These are phyloP conservation scores for Xylaria grammica DNA, from an alignment of 495 filamentous ascomycete species.

Conservation along the genomic window DNA sequence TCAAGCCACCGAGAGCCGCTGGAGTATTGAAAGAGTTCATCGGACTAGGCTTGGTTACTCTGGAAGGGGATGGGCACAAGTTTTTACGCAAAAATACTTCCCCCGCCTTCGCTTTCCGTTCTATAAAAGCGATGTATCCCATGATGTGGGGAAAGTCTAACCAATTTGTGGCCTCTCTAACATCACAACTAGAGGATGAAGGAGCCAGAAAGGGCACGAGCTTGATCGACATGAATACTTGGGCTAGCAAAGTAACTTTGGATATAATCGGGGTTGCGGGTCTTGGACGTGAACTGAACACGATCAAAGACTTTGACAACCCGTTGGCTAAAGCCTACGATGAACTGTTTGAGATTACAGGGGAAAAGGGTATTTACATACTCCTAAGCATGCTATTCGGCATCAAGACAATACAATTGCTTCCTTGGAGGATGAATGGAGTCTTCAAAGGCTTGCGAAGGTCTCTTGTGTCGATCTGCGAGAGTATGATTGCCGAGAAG, in stretches of 20 bases:
- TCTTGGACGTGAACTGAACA: constrained; percentile 71
- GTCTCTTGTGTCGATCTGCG: constrained; percentile 61
- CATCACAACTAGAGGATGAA: constrained; percentile 18
- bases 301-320: constrained; percentile 61
- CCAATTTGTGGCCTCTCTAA: constrained; percentile 36
- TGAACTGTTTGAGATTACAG: constrained; percentile 48
- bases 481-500: constrained; percentile 64
- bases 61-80: constrained; percentile 78
- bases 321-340: constrained; percentile 66
- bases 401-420: constrained; percentile 44
- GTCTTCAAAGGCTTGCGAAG: constrained; percentile 54
- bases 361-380: constrained; percentile 40
- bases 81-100: constrained; percentile 71
- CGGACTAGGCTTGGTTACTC: constrained; percentile 70
- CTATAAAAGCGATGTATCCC: constrained; percentile 76
- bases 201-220: constrained; percentile 38
- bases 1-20: constrained; percentile 64
- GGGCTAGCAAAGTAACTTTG: constrained; percentile 68
- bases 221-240: constrained; percentile 54
- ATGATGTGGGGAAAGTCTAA: constrained; percentile 71
- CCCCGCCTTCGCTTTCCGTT: constrained; percentile 75
- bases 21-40: constrained; percentile 60
- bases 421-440: constrained; percentile 66
- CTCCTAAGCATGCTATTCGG: constrained; percentile 50
- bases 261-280: constrained; percentile 77